Percentiles rank a stretch among this genome's conserved stretches.
phyloP scores from a whole-genome alignment of 495 filamentous ascomycete species.

The Daldinia childiae region DNA sequence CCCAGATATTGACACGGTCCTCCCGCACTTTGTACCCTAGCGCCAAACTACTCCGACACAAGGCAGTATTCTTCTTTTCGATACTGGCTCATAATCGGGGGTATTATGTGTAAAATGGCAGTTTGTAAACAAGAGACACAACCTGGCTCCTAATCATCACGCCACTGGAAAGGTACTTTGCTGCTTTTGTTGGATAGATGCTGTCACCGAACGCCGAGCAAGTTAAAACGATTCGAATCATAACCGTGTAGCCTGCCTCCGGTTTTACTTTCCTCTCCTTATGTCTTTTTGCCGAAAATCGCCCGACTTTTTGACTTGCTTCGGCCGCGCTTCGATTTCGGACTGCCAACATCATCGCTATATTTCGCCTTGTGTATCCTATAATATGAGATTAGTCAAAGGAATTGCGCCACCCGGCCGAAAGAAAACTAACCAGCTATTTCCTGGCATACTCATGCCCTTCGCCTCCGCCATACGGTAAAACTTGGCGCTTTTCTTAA shows the following conservation, averaged over 20 bases:
- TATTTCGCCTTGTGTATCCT: conserved; percentile 98
- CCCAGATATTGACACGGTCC: conserved; percentile 18
- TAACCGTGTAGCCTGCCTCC: conserved; percentile 7
- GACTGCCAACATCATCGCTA: conserved; percentile 63
- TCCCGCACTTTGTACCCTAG: conserved; percentile 17
- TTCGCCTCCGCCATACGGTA: conserved; percentile 91
- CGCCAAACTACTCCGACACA: conserved; percentile 14
- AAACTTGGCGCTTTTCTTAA: conserved; percentile 91
- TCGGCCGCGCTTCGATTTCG: conserved; percentile 50
- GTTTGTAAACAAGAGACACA: conserved; percentile 24
- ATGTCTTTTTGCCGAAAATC: conserved; percentile 53
- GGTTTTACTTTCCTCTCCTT: not conserved
- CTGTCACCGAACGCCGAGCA: conserved; percentile 32
- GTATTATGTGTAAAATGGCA: conserved; percentile 29
- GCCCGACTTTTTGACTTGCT: conserved; percentile 59
- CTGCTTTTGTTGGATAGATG: conserved; percentile 29
- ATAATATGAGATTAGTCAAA: conserved; percentile 14
- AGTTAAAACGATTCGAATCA: conserved; percentile 17
- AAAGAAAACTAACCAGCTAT: conserved; percentile 78
- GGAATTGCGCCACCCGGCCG: conserved; percentile 18
- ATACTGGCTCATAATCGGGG: conserved; percentile 18
- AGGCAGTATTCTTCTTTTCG: conserved; percentile 3
- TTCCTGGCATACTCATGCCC: conserved; percentile 97
- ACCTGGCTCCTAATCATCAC: conserved; percentile 23
- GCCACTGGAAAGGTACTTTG: conserved; percentile 21